Base-by-base conservation (phyloP, 1,139 yeast species). In the Geotrichum carabidarum region DNA sequence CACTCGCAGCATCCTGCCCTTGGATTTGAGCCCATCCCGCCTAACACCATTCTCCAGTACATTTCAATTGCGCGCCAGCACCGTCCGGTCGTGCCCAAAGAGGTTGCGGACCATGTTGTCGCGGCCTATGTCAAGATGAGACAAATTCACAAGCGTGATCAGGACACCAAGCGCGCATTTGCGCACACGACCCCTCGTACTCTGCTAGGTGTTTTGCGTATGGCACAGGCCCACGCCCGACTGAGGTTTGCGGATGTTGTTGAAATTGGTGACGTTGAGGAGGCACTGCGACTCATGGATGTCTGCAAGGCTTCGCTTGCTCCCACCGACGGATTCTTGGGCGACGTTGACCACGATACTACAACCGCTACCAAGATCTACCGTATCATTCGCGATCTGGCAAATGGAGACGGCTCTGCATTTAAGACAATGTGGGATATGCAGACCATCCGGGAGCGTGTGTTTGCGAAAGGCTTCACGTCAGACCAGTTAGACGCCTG, bases 181-280 rank as follows among this genome's bases (percentile, higher is more conserved):
- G 82, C 93, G 48, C 97, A 91, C 71, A 86, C 95, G 30, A 90
- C 99, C 0, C 98, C 98, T 55, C 84, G 99, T 76, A 90, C 98
- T 1, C 77, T 94, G 60, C 77, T 94, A 59, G 99, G 95, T 62
- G 84, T 94, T 53, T 75, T 94, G 64, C 84, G 99, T 74, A 78
- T 94, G 78, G 81, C 99, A 1, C 98, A 93, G 72, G 99, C 98
- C 0, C 78, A 87, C 59, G 98, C 99, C 0, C 81, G 97, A 65
- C 77, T 94, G 59, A 79, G 98, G 65, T 88, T 93, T 68, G 83
- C 84, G 57, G 78, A 84, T 59, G 73, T 69, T 14, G 99, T 94
- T 8, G 78, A 77, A 31, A 73, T 77, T 51, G 87, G 80, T 58
- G 99, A 94, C 71, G 97, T 94, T 40, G 98, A 94, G 66, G 99